phyloP scores from a whole-genome alignment of 345 rosid species.

The Noccaea bulbosa region DNA sequence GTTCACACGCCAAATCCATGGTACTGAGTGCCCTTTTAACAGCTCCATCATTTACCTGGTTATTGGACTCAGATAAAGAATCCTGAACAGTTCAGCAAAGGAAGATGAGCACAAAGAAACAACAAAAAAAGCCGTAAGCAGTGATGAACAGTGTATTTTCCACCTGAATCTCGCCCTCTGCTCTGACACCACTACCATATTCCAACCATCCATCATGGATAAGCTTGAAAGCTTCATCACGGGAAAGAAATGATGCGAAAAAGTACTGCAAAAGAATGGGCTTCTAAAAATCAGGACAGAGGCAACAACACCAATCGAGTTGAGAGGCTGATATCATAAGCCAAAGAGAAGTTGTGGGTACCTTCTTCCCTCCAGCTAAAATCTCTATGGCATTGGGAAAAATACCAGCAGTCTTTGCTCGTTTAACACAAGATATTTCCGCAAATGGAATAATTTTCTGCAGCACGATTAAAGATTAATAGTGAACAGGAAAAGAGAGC shows the following conservation, averaged over 20 bases:
- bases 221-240: conserved; percentile 80
- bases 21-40: conserved; percentile 54
- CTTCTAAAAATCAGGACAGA: conserved; percentile 25
- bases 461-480: conserved; percentile 32
- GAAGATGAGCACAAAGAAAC: conserved; percentile 24
- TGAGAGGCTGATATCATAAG: conserved; percentile 7
- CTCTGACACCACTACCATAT: conserved; percentile 47
- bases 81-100: conserved; percentile 50
- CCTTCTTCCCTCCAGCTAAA: conserved; percentile 85
- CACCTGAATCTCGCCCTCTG: conserved; percentile 60
- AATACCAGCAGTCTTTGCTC: conserved; percentile 96
- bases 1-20: conserved; percentile 36
- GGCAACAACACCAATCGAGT: conserved; percentile 30
- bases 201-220: conserved; percentile 71
- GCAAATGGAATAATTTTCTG: conserved; percentile 80
- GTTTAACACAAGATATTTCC: conserved; percentile 72
- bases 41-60: conserved; percentile 60
- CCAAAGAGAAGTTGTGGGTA: conserved; percentile 38
- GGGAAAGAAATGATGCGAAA: conserved; percentile 79
- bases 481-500: conserved; percentile 15
- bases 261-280: conserved; percentile 60
- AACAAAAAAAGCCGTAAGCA: conserved; percentile 25
- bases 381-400: conserved; percentile 96
- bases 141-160: conserved; percentile 3
- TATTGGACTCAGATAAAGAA: conserved; percentile 54